Evolutionary conservation across 768 basidiomycete genomes (phyloP), one percentile per base, ranked within the genome.

Genomic region (Lactarius akahatsu): DNA sequence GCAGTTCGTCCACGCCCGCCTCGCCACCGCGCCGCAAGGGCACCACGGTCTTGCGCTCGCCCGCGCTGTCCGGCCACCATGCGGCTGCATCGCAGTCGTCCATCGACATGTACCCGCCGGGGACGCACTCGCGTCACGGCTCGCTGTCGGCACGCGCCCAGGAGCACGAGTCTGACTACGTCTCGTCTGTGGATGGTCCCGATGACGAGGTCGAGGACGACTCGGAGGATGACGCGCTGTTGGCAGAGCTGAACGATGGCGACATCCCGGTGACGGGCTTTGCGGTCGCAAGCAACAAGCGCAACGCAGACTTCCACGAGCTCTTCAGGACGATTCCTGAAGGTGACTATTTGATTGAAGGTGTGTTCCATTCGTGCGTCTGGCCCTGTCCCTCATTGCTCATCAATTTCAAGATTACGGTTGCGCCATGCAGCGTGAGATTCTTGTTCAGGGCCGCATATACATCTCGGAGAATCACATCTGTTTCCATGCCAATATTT

Each of bases 401-500:
- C 57, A 61, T 41, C 65, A 55, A 62, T n/a, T 59, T 15, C 13
- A 68, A 98, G 97, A 99, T 77, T 99, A 98, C 71, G 97, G 97
- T 7, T 99, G 97, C 73, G 97, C 97, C 0, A 77, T 98, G 15
- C 95, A 98, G 77, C 86, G 95, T 50, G 97, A 98, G 76, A 98
- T 98, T 71, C 81, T 98, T 36, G 90, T 98, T 52, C 97, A 98
- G 81, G 97, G 97, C 5, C 83, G 97, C 13, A 75, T 99, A 64
- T 98, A 98, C 77, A 92, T 98, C 28, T 98, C 97, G 8, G 96
- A 99, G 78, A 98, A 98, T 77, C 96, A 98, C 74, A 85, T 98
- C n/a, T 98, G 94, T 79, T 99, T 98, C 81, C 93, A 99, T 72
- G 96, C 97, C 52, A 98, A 98, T 74, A 98, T 98, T 54, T 96